Conservation (phyloP, 345 rosid genomes). For the Brassica carinata region DNA sequence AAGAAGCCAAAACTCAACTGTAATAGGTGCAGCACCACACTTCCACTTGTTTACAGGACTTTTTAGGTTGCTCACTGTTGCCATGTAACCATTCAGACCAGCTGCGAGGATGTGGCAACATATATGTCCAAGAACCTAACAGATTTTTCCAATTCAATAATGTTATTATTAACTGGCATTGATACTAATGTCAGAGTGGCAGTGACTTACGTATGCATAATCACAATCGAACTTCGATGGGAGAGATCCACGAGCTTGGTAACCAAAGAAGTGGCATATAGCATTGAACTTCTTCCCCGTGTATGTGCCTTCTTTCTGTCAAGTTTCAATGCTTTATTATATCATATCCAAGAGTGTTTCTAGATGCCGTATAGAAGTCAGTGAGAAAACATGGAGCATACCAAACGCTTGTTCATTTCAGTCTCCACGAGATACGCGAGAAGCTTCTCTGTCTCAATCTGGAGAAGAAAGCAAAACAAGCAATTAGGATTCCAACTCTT, state of each 20-base stretch:
- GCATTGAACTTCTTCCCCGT: conserved; percentile 95
- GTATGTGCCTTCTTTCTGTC: conserved; percentile 87
- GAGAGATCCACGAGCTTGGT: conserved; percentile 98
- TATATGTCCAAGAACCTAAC: conserved; percentile 90
- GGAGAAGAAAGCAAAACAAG: conserved; percentile 30
- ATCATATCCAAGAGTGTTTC: conserved; percentile 2
- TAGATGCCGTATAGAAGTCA: background rate
- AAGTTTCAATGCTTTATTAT: conserved; percentile 30
- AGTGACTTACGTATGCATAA: conserved; percentile 83
- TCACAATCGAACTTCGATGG: conserved; percentile 98
- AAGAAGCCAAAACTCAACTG: conserved; percentile 54
- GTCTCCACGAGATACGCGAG: conserved; percentile 94
- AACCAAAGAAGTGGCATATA: conserved; percentile 97
- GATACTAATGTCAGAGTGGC: background rate
- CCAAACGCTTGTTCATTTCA: conserved; percentile 90
- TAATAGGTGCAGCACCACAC: conserved; percentile 94
- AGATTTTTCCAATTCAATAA: background rate
- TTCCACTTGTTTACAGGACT: conserved; percentile 93
- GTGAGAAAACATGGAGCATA: conserved; percentile 34
- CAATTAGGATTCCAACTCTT: conserved; percentile 26
- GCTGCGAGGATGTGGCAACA: conserved; percentile 93
- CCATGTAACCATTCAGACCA: conserved; percentile 96
- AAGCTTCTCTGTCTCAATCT: conserved; percentile 99
- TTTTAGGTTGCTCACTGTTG: conserved; percentile 87
- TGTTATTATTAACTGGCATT: background rate